Percentiles rank a stretch among this genome's conserved stretches.
Conservation (phyloP, 208 protist species). For the Leishmania turanica region DNA sequence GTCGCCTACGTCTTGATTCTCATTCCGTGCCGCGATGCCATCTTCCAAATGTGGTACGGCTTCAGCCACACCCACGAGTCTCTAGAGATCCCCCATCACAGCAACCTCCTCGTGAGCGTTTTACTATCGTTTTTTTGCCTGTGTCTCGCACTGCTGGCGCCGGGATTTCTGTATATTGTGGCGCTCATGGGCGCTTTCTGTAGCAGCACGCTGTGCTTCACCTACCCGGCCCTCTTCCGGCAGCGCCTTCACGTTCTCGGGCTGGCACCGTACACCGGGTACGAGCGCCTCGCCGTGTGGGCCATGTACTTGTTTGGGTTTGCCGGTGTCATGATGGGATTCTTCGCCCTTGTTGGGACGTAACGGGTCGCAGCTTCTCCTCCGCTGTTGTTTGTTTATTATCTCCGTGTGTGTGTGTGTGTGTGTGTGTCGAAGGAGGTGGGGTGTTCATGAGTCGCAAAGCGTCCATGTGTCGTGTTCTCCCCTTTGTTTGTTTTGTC, state of each 20-base stretch:
- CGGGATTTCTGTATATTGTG: slow-evolving; percentile 68
- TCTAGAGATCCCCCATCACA: slow-evolving; percentile 34
- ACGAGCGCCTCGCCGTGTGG: slow-evolving; percentile 35
- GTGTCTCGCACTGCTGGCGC: slow-evolving; percentile 48
- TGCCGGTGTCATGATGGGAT: slow-evolving; percentile 45
- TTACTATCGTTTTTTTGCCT: slow-evolving; percentile 48
- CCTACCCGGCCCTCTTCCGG: slow-evolving; percentile 66
- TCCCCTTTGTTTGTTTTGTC: neutral
- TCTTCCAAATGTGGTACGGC: slow-evolving; percentile 61
- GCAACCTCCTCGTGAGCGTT: slow-evolving; percentile 44
- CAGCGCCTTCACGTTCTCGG: slow-evolving; percentile 52
- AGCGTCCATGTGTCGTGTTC: neutral
- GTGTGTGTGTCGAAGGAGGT: neutral
- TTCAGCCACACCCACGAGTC: slow-evolving; percentile 50
- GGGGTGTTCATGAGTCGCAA: neutral
- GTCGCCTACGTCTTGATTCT: slow-evolving; percentile 71
- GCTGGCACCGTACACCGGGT: slow-evolving; percentile 35
- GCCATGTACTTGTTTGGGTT: slow-evolving; percentile 58
- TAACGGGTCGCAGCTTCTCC: neutral
- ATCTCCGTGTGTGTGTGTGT: neutral
- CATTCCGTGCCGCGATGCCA: slow-evolving; percentile 63
- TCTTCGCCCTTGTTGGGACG: slow-evolving; percentile 23
- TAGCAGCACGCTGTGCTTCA: slow-evolving; percentile 76
- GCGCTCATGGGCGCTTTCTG: slow-evolving; percentile 68
- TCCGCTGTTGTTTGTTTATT: neutral